Percentiles rank a stretch among this genome's conserved stretches.
Evolutionary conservation across 495 filamentous ascomycete species (phyloP).

Genomic region (Aspergillus bertholletiae): DNA sequence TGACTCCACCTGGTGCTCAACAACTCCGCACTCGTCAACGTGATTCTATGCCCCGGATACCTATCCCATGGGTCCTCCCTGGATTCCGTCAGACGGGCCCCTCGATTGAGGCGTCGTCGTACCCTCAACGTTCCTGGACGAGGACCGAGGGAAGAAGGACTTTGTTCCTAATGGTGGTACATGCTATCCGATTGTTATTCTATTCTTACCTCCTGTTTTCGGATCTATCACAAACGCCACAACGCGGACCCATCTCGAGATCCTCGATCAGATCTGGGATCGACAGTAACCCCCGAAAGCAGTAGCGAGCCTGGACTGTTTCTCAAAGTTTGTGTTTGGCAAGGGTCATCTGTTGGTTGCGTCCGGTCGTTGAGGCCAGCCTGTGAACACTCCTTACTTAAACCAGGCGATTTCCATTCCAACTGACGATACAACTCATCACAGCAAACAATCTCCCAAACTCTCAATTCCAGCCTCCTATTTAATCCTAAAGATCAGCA

Average conservation of each 20-base stretch:
- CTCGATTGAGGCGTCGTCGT: neutral
- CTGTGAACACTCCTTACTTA: slow-evolving; percentile 22
- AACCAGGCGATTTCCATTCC: slow-evolving; percentile 34
- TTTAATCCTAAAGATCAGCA: slow-evolving; percentile 10
- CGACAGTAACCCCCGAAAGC: neutral
- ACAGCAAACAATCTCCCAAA: slow-evolving; percentile 21
- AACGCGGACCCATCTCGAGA: neutral
- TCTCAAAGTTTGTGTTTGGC: neutral
- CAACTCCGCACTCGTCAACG: neutral
- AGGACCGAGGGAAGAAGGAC: neutral
- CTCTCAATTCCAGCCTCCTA: slow-evolving; percentile 24
- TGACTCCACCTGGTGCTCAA: neutral
- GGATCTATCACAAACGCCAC: neutral
- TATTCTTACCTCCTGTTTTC: neutral
- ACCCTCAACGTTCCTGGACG: neutral
- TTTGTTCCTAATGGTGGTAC: no score
- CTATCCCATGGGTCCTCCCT: neutral
- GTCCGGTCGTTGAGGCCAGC: neutral
- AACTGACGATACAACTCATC: slow-evolving; percentile 20
- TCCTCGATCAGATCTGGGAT: neutral
- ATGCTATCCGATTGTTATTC: no score
- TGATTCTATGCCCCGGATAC: neutral
- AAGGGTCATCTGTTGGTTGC: neutral
- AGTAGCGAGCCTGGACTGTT: neutral
- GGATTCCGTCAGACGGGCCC: neutral